Conservation (phyloP, 2,329 filamentous ascomycete genomes). For the Phaeomoniella chlamydospora region DNA sequence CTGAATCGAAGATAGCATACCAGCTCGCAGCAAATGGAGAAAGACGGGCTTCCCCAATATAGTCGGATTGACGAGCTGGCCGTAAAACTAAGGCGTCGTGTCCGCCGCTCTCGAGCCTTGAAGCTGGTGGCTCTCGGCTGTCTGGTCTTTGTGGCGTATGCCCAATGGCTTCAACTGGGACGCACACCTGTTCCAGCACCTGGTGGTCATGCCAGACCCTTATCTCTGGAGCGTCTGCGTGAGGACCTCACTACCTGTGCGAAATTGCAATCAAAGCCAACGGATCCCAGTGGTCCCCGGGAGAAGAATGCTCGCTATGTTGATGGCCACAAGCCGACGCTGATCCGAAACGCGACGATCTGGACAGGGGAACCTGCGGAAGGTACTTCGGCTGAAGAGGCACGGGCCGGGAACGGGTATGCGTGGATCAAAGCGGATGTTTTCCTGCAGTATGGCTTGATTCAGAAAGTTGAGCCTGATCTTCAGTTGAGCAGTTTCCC, state of each 20-base stretch:
- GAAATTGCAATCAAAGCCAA: slow-evolving; percentile 38
- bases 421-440: slow-evolving; percentile 48
- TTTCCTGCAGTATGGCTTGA: slow-evolving; percentile 45
- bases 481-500: slow-evolving; percentile 31
- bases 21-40: no score
- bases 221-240: slow-evolving; percentile 40
- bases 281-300: slow-evolving; percentile 41
- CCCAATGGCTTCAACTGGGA: background rate
- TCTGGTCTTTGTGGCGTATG: background rate
- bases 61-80: background rate
- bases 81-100: background rate
- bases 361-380: slow-evolving; percentile 48
- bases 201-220: slow-evolving; percentile 2
- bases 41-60: slow-evolving; percentile 1
- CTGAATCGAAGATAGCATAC: no score
- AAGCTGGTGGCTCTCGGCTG: background rate
- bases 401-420: slow-evolving; percentile 43
- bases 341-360: slow-evolving; percentile 52
- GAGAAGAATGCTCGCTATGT: slow-evolving; percentile 47
- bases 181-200: background rate
- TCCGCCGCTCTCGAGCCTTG: background rate
- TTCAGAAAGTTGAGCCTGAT: slow-evolving; percentile 34
- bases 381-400: slow-evolving; percentile 39
- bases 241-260: slow-evolving; percentile 42
- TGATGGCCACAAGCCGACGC: slow-evolving; percentile 41